Conservation (phyloP, 495 filamentous ascomycete genomes). For the Aspergillus ostianus region DNA sequence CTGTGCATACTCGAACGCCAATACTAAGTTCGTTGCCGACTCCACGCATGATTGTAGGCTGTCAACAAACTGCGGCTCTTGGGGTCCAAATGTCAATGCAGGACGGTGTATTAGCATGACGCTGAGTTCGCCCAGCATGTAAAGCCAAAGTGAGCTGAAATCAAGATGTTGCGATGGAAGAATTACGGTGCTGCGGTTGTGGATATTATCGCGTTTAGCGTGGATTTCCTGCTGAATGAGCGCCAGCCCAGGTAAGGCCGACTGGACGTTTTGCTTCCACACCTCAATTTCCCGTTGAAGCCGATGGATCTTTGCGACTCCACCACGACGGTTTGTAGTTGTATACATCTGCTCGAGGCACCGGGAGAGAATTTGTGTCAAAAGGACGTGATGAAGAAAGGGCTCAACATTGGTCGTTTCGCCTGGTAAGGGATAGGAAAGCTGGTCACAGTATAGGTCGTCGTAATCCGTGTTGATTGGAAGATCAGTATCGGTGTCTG, state of each 20-base stretch:
- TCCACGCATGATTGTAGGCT: conserved; percentile 2
- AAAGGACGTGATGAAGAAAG: neutral
- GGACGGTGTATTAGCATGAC: neutral
- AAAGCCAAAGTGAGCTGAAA: neutral
- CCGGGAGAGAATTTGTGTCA: neutral
- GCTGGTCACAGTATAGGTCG: neutral
- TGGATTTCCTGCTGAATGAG: neutral
- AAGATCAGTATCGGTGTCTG: conserved; percentile 1
- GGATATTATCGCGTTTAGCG: neutral
- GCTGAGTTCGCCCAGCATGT: neutral
- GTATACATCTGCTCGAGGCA: conserved; percentile 4
- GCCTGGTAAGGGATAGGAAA: conserved; percentile 2
- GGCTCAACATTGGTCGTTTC: conserved; percentile 1
- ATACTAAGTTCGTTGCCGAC: neutral
- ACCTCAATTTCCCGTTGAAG: conserved; percentile 1
- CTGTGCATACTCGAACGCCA: neutral
- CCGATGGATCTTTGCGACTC: neutral
- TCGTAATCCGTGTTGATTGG: conserved; percentile 3
- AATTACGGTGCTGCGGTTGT: neutral
- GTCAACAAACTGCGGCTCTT: neutral
- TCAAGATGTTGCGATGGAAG: neutral
- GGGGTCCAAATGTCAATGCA: conserved; percentile 2
- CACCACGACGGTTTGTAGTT: conserved; percentile 1
- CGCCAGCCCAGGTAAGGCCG: neutral
- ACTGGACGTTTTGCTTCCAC: neutral